These are phyloP conservation scores for Aspergillus sclerotioniger DNA, from an alignment of 495 filamentous ascomycete genomes.

Conservation along the genomic window DNA sequence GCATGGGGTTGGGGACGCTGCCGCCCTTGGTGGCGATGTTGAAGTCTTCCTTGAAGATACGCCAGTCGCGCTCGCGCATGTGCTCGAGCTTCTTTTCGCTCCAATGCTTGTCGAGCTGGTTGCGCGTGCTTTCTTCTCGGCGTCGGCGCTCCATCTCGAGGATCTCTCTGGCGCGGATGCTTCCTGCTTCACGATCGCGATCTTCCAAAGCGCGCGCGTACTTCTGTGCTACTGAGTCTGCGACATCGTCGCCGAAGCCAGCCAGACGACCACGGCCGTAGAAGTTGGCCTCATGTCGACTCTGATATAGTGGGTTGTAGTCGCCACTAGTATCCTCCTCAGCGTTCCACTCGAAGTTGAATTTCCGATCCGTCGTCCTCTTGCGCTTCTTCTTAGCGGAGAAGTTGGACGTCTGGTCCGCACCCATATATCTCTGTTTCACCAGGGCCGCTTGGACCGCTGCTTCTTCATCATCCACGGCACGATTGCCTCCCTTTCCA, in stretches of 20 bases:
- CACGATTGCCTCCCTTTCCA: conserved; percentile 18
- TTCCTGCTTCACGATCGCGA: conserved; percentile 78
- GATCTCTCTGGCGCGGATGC: conserved; percentile 72
- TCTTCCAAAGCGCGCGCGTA: conserved; percentile 77
- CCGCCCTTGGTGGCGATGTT: conserved; percentile 93
- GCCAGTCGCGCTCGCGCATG: conserved; percentile 98
- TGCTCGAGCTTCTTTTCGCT: conserved; percentile 92
- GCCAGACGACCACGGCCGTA: conserved; percentile 79
- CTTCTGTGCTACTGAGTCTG: conserved; percentile 64
- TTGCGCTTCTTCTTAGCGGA: conserved; percentile 95
- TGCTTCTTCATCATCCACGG: conserved; percentile 57
- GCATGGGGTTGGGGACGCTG: conserved; percentile 92
- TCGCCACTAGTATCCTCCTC: conserved; percentile 93
- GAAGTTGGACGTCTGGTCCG: conserved; percentile 82
- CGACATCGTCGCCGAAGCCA: conserved; percentile 76
- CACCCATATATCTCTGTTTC: conserved; percentile 87
- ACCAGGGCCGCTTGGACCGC: conserved; percentile 70
- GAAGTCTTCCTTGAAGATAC: conserved; percentile 99
- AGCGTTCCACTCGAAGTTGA: conserved; percentile 98
- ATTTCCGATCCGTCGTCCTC: conserved; percentile 92
- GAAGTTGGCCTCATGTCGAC: conserved; percentile 70
- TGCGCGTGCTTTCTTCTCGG: conserved; percentile 71
- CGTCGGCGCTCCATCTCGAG: conserved; percentile 83
- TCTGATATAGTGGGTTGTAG: conserved; percentile 84
- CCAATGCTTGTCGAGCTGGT: conserved; percentile 87